phyloP scores from a whole-genome alignment of 805 yeast species.

The Myxozyma melibiosi region DNA sequence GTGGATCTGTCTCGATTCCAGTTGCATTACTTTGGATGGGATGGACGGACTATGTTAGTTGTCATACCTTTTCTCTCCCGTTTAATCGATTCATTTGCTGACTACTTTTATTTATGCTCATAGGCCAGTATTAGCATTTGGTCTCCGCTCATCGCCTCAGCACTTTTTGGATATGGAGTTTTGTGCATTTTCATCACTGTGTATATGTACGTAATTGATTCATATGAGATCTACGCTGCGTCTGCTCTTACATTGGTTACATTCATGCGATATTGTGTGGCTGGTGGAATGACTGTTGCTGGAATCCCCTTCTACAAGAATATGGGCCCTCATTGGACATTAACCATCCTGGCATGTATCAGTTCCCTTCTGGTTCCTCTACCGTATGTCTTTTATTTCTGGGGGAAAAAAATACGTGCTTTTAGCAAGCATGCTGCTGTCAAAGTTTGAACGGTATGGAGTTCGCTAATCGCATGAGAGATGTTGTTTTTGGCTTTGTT shows the following conservation, averaged over 20 bases:
- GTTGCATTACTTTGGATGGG: slow-evolving; percentile 56
- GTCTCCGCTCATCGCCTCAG: slow-evolving; percentile 64
- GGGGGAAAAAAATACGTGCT: slow-evolving; percentile 48
- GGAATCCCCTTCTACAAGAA: slow-evolving; percentile 55
- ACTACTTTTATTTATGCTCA: slow-evolving; percentile 50
- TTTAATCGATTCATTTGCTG: slow-evolving; percentile 33
- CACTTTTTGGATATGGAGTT: slow-evolving; percentile 44
- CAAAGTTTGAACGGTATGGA: not conserved
- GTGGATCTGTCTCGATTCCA: slow-evolving; percentile 52
- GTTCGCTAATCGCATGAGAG: not conserved
- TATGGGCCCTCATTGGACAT: slow-evolving; percentile 53
- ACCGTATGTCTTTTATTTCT: slow-evolving; percentile 57
- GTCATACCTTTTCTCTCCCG: not conserved
- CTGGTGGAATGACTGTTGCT: slow-evolving; percentile 57
- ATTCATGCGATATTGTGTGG: slow-evolving; percentile 53
- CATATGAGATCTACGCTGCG: slow-evolving; percentile 58
- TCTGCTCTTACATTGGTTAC: slow-evolving; percentile 84
- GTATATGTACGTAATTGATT: slow-evolving; percentile 47
- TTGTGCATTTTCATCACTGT: slow-evolving; percentile 47
- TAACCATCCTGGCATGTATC: slow-evolving; percentile 29
- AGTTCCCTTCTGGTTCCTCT: slow-evolving; percentile 50
- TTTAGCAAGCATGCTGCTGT: slow-evolving; percentile 34
- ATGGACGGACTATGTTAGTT: slow-evolving; percentile 51
- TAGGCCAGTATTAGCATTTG: slow-evolving; percentile 25
- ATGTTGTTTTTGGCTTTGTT: not conserved